Evolutionary conservation across 2,329 filamentous ascomycete species (phyloP), one percentile per base, ranked within the genome.

Genomic region (Aurifilum marmelostoma): DNA sequence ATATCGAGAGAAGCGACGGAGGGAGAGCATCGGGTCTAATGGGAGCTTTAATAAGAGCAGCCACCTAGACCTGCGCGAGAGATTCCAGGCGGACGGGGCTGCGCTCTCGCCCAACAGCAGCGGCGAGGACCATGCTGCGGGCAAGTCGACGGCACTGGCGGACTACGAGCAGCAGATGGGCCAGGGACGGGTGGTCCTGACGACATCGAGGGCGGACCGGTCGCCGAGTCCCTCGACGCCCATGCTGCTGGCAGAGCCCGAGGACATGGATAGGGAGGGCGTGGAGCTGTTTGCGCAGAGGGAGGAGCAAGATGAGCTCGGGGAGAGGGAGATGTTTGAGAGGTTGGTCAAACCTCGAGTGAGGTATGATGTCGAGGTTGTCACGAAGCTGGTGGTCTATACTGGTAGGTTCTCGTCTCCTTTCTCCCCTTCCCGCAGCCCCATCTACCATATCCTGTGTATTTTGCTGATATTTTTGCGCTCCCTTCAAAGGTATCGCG

Each of bases 301-400:
- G 50, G 24, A 80, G 16, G 80, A 82, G 32, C 82, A 84, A 63
- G 82, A 86, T 59, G 85, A 87, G 73, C 75, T 87, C 34, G 89
- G 89, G 62, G 91, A 94, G 78, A 87, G 85, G 73, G 92, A 97
- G 77, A 90, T 98, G 78, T 97, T 98, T 79, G 91, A 90, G 59
- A 89, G 87, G 76, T 84, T 98, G 67, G 90, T 94, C 72, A 93
- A 91, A 80, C 94, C 96, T 63, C 89, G 96, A 73, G 94, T 97
- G 70, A 86, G 94, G 74, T 99, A 98, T 76, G 96, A 99, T 80
- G 95, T 98, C n/a, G 96, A 99, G 80, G 95, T 99, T 52, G 92
- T 99, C 50, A 98, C 96, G 6, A 98, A 97, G 81, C 80, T 99
- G 71, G 92, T 99, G 75, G 93, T 99, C 32, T 99, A 99, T 82